A percentile compares a stretch with the other conserved stretches of the same genome.
Conservation (phyloP, 768 basidiomycete species). For the Rhodotorula babjevae region DNA sequence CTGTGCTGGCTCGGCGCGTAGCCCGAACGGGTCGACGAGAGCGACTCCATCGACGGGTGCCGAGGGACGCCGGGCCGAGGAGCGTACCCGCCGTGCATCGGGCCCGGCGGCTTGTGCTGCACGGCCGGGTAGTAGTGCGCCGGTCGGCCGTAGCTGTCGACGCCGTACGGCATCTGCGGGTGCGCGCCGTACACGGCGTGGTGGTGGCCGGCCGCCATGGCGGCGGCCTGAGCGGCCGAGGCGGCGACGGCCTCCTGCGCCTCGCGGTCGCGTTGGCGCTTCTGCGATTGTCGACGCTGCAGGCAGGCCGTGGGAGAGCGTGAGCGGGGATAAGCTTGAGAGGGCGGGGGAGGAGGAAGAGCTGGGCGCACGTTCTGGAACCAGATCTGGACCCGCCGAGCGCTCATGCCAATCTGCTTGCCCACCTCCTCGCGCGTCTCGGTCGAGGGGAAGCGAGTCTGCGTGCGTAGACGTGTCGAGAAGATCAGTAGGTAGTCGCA, state of each 20-base stretch:
- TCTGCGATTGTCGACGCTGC: conserved; percentile 39
- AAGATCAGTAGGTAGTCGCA: neutral
- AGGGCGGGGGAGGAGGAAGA: too few relatives aligned
- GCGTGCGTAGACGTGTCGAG: neutral
- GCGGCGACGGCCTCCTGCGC: conserved; percentile 2
- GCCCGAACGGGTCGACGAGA: conserved; percentile 16
- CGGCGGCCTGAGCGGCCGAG: neutral
- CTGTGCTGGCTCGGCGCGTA: conserved; percentile 6
- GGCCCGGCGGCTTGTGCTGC: neutral
- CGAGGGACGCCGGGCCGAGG: conserved; percentile 11
- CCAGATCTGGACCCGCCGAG: conserved; percentile 70
- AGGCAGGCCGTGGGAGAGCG: too few relatives aligned
- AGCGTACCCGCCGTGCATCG: neutral
- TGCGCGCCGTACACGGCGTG: conserved; percentile 11
- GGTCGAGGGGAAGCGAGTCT: conserved; percentile 87
- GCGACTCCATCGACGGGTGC: conserved; percentile 23
- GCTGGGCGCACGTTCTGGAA: conserved; percentile 34
- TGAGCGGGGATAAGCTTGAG: fast-evolving
- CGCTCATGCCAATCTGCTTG: conserved; percentile 77
- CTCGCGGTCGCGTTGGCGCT: conserved; percentile 37
- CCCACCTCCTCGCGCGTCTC: conserved; percentile 83
- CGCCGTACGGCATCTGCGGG: neutral
- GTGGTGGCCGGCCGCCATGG: neutral
- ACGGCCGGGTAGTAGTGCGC: conserved; percentile 12
- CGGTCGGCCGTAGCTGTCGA: neutral